These are phyloP conservation scores for Aspergillus egyptiacus DNA, from an alignment of 495 filamentous ascomycete species.

Conservation along the genomic window DNA sequence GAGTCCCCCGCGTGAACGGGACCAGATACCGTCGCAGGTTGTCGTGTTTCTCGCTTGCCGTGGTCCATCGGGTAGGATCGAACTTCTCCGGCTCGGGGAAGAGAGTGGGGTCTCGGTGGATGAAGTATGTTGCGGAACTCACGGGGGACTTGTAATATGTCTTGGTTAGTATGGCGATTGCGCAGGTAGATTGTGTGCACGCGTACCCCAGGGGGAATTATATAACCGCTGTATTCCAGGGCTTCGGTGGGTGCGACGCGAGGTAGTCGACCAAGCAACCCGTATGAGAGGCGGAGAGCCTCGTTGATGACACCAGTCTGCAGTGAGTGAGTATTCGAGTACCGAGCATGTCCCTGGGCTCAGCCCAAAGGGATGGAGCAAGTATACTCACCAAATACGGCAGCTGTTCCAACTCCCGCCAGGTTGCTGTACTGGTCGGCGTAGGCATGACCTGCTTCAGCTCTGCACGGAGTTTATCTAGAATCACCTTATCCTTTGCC, in stretches of 20 bases:
- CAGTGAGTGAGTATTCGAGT: not conserved
- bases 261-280: slow-evolving; percentile 33
- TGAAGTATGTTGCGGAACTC: slow-evolving; percentile 41
- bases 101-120: slow-evolving; percentile 40
- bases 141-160: slow-evolving; percentile 25
- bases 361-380: no score
- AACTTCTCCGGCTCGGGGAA: slow-evolving; percentile 44
- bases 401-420: slow-evolving; percentile 43
- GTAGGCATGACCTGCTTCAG: slow-evolving; percentile 29
- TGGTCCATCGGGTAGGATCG: slow-evolving; percentile 47
- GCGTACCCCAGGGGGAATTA: slow-evolving; percentile 31
- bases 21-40: slow-evolving; percentile 31
- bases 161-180: no score
- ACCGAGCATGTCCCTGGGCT: not conserved
- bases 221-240: slow-evolving; percentile 36
- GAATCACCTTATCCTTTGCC: slow-evolving; percentile 3
- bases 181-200: not conserved
- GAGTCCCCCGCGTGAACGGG: slow-evolving; percentile 40
- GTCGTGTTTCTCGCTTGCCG: slow-evolving; percentile 17
- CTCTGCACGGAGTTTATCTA: slow-evolving; percentile 25
- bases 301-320: slow-evolving; percentile 43
- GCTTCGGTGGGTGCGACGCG: slow-evolving; percentile 37
- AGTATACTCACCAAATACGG: slow-evolving; percentile 46
- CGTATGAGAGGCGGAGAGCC: slow-evolving; percentile 39
- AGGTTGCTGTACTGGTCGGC: slow-evolving; percentile 21